Percentiles rank a stretch among this genome's conserved stretches.
phyloP scores from a whole-genome alignment of 2,329 filamentous ascomycete genomes.

The Talaromyces atroroseus region DNA sequence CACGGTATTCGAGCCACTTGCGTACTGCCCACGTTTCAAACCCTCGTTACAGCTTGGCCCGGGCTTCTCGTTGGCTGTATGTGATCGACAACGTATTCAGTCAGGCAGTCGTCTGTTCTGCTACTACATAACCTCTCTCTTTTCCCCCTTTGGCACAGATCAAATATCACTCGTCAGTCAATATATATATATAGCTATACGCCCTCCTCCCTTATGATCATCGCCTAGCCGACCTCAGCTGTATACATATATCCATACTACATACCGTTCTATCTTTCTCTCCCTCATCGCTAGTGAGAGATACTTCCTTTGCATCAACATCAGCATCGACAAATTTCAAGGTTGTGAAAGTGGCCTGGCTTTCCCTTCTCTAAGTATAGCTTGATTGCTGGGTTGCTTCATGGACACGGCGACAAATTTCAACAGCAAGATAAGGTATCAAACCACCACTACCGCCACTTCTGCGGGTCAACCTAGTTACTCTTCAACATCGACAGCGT shows the following conservation, averaged over 20 bases:
- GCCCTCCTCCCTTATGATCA: neutral
- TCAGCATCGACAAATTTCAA: neutral
- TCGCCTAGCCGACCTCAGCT: neutral
- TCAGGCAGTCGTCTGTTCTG: slow-evolving; percentile 1
- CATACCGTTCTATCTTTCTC: neutral
- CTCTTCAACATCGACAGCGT: neutral
- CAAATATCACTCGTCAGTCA: neutral
- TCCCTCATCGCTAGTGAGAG: neutral
- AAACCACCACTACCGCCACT: neutral
- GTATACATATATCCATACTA: neutral
- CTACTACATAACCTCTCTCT: slow-evolving; percentile 5
- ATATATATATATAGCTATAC: neutral
- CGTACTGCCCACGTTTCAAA: slow-evolving; percentile 15
- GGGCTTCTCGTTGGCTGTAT: slow-evolving; percentile 5
- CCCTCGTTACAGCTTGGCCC: slow-evolving; percentile 4
- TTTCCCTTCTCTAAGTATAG: neutral
- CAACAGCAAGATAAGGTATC: neutral
- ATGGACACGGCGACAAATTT: slow-evolving; percentile 1
- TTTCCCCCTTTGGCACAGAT: neutral
- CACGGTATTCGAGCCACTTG: slow-evolving; percentile 1
- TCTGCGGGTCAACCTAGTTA: neutral
- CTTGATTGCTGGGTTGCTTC: neutral
- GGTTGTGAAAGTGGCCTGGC: neutral
- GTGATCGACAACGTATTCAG: slow-evolving; percentile 11
- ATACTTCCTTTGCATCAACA: neutral